Base-by-base conservation (phyloP, 345 rosid genomes). In the Lumnitzera racemosa region DNA sequence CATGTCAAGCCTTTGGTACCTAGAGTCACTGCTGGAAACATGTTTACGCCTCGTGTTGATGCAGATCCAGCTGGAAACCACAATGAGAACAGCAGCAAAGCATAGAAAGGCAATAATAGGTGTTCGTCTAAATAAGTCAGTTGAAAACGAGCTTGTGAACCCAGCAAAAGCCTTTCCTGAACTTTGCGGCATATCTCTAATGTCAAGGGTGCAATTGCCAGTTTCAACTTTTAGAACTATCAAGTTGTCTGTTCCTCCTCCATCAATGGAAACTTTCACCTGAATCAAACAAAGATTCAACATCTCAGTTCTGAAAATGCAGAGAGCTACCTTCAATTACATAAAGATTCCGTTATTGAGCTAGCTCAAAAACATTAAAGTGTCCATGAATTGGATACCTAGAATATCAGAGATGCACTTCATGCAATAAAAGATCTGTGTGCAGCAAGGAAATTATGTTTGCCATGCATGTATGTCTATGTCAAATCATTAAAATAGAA, bases 1-100 rank as follows among this genome's bases (percentile, higher is more conserved):
- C 81, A 68, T 71, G 59, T 79, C 90, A 3, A 87, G 74, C 70
- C 72, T 90, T 67, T 81, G 88, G 69, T 90, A 87, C 61, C 81
- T 78, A 13, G 72, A 48, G 46, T 47, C 67, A 48, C 20, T 61
- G 41, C 63, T 64, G 3, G 67, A 58, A 17, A 68, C 49, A 51
- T 58, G 71, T 70, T 60, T 85, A 59, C 54, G 67, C 69, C 67
- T 70, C 20, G 77, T 27, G 67, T 74, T 70, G 57, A 77, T 15
- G 70, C 76, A 78, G 60, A 70, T 61, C 73, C 80, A 79, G 23
- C 62, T 67, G 47, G 87, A 77, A 29, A 73, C 85, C 57, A 82
- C 57, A 36, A 82, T 52, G 17, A 83, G 68, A 27, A 82, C 58
- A 1, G 69, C 75, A 13, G 66, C 80, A 9, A 81, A 61, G 63